Base-by-base conservation (phyloP, 176 grass and related monocot species). In the Musa schizocarpa region DNA sequence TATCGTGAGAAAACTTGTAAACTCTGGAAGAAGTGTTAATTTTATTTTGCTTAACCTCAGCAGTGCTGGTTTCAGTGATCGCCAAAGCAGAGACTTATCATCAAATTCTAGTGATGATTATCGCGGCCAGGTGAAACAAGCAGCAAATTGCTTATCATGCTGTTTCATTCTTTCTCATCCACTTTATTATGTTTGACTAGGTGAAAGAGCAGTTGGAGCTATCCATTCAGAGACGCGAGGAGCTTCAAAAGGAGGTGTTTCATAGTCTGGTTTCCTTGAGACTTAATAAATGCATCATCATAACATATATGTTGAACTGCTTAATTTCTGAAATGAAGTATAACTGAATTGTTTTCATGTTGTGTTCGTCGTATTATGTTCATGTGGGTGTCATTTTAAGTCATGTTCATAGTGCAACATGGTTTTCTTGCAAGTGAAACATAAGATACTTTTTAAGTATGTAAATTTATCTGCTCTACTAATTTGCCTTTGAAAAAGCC, bases 221-320 rank as follows among this genome's bases (percentile, higher is more conserved):
- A 82, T 81, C 85, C 43, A 75, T 81, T 79, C 85, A 81, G 68
- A 87, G 82, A 81, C 87, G 63, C 0, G 87, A 93, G 19, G 87
- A 87, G 72, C 87, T 89, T 83, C 84, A 89, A 87, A 85, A 79
- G 16, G 90, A 89, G 90, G 90, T 89, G 84, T 0, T 75, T 59
- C 12, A 74, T 82, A 73, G 77, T 58, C 13, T 66, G 50, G 9
- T 21, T 69, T 50, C 52, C 34, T 48, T 76, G 11, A 76, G 50
- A 23, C 59, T 53, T 68, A 13, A 54, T 1, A 5, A 84, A 59
- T 56, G 79, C 67, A 68, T 76, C 19, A 52, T 77, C 51, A 50
- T 52, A 23, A 53, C 2, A 74, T 79, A 64, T 49, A 11, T 63
- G 13, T 54, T 82, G n/a, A 63, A 65, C 73, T 62, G 7, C 24